phyloP scores from a whole-genome alignment of 208 protist genomes.

The Acanthamoeba culbertsoni region DNA sequence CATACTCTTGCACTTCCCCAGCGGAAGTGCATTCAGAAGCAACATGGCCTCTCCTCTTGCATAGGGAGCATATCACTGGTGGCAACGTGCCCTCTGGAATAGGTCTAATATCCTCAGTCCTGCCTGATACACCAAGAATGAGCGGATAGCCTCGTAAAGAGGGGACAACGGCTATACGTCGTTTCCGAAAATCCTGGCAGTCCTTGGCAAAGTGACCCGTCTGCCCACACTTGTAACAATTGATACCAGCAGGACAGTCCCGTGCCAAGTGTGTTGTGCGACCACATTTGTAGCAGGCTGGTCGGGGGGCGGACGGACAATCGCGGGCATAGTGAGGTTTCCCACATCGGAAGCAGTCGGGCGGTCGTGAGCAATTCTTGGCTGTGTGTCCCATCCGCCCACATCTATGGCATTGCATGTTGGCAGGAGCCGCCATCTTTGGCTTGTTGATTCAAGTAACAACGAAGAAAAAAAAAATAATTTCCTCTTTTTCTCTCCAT shows the following conservation, averaged over 20 bases:
- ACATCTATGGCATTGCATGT: conserved; percentile 18
- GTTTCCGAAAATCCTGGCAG: not conserved
- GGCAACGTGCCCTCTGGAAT: not conserved
- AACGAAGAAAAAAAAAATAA: not conserved
- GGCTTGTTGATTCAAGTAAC: not conserved
- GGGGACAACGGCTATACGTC: not conserved
- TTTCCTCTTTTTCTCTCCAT: not conserved
- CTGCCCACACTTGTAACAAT: not conserved
- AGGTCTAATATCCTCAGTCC: not conserved
- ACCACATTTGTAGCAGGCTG: conserved; percentile 4
- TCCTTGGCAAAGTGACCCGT: not conserved
- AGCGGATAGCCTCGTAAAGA: not conserved
- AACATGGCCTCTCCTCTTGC: not conserved
- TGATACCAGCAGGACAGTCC: not conserved
- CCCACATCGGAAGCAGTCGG: conserved; percentile 5
- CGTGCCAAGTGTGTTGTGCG: conserved; percentile 3
- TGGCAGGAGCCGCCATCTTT: not conserved
- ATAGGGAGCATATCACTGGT: not conserved
- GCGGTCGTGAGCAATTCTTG: not conserved
- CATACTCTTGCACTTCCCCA: not conserved
- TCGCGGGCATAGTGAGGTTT: conserved; percentile 6
- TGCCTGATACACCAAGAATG: not conserved
- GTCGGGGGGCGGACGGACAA: not conserved
- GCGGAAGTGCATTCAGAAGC: not conserved
- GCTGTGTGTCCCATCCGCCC: not conserved